Evolutionary conservation across 129 eudicot species (phyloP), one percentile per base, ranked within the genome.

Genomic region (Flaveria brownii): DNA sequence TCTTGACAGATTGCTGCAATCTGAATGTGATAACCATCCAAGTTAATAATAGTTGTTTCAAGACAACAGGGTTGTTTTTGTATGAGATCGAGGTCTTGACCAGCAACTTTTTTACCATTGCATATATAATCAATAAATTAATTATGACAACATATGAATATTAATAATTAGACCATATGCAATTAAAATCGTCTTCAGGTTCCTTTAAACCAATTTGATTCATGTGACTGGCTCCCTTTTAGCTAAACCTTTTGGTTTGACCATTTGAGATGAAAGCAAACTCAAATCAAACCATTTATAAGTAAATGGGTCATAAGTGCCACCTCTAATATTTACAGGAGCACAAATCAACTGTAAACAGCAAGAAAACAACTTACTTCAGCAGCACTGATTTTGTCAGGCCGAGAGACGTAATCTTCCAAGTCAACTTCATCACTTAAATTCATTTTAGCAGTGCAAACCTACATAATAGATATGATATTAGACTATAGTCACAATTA

Each of bases 331-430:
- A 22, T 18, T 56, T 23, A 57, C 64, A 57, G 30, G 64, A 57
- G 30, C 64, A 9, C 13, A 61, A 26, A 76, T 20, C 9, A 42
- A 68, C 7, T 9, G 54, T 16, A 74, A 51, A 61, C 41, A 33
- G 81, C 60, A 41, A 42, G 17, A 43, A 36, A 80, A 60, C 43
- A 42, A 83, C 86, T 76, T 73, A 93, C 98, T 92, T 93, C 97
- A 71, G 98, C 98, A 63, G 98, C 98, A 88, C 98, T 88, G 16
- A 88, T 93, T 77, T 93, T 90, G 82, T 88, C 98, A 2, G 96
- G 97, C n/a, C 94, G 91, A 63, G 96, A 90, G 50, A 92, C 94
- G 28, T 92, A 92, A 81, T 92, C 94, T 86, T 90, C 96, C 78
- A 92, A 82, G 80, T 88, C 96, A 78, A 92, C 96, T 76, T 92